Evolutionary conservation across 495 filamentous ascomycete species (phyloP).

Genomic region (Lentithecium fluviatile): DNA sequence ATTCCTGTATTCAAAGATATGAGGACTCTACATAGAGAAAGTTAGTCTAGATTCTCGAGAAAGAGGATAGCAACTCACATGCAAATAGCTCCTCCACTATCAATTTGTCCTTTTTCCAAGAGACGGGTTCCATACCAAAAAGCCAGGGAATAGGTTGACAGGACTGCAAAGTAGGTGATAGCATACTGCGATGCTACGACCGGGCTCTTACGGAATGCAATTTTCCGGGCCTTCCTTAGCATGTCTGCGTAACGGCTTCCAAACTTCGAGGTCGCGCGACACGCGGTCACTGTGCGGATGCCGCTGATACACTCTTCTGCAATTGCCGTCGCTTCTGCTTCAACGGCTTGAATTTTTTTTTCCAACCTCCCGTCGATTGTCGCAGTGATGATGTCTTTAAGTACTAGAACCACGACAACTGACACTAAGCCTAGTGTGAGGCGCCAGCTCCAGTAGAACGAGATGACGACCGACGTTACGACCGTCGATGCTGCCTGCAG

Average conservation of each 20-base stretch:
- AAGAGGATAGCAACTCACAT: neutral
- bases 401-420: constrained; percentile 64
- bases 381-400: neutral
- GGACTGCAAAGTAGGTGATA: neutral
- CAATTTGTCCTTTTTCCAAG: neutral
- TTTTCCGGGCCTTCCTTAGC: constrained; percentile 43
- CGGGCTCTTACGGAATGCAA: neutral
- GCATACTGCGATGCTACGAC: neutral
- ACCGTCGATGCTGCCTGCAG: constrained; percentile 36
- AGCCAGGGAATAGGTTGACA: neutral
- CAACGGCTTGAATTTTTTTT: constrained; percentile 72
- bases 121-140: constrained; percentile 7
- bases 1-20: constrained; percentile 2
- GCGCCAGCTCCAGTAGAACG: constrained; percentile 49
- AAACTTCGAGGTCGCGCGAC: constrained; percentile 83
- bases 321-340: constrained; percentile 78
- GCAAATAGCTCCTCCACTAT: neutral
- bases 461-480: constrained; percentile 38
- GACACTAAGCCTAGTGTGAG: constrained; percentile 74
- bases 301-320: constrained; percentile 49
- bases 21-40: neutral
- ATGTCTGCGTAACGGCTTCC: constrained; percentile 76
- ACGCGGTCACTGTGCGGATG: constrained; percentile 84
- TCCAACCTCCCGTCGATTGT: constrained; percentile 57
- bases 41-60: neutral